Percentiles rank a stretch among this genome's conserved stretches.
Conservation (phyloP, 164 flowering plant species). For the grape (Vitis vinifera) region DNA sequence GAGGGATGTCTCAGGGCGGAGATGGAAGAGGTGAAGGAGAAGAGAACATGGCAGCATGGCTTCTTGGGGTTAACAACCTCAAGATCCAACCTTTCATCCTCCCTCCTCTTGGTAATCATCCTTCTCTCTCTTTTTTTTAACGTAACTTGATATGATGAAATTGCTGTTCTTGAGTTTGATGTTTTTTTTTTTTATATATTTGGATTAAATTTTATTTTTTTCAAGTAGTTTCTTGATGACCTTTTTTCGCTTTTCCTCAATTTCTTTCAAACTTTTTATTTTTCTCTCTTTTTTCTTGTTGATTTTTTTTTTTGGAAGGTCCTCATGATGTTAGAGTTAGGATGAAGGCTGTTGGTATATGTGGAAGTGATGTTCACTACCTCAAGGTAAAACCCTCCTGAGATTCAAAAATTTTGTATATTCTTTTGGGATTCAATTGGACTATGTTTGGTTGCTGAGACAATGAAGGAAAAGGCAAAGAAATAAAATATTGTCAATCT, state of each 20-base stretch:
- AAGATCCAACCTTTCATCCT: slow-evolving; percentile 87
- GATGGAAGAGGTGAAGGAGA: slow-evolving; percentile 32
- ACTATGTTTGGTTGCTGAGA: background rate
- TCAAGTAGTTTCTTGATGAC: background rate
- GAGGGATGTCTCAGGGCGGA: slow-evolving; percentile 46
- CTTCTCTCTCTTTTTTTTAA: background rate
- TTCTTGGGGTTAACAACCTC: slow-evolving; percentile 68
- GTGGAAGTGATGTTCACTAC: slow-evolving; percentile 98
- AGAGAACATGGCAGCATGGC: slow-evolving; percentile 98
- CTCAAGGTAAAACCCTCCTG: slow-evolving; percentile 50
- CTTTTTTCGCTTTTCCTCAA: background rate
- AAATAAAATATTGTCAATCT: no score
- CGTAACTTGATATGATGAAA: background rate
- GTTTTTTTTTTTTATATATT: background rate
- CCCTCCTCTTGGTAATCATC: slow-evolving; percentile 67
- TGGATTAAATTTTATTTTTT: background rate
- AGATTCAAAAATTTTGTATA: no score
- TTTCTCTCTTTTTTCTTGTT: background rate
- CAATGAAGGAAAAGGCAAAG: no score
- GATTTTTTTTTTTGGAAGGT: slow-evolving; percentile 33
- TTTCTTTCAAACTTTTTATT: background rate
- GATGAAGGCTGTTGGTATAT: slow-evolving; percentile 96
- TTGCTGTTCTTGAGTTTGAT: background rate
- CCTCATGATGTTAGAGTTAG: slow-evolving; percentile 80
- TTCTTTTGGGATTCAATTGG: no score